Evolutionary conservation across 169 alveolate species (phyloP).

Genomic region (Eimeria tenella): DNA sequence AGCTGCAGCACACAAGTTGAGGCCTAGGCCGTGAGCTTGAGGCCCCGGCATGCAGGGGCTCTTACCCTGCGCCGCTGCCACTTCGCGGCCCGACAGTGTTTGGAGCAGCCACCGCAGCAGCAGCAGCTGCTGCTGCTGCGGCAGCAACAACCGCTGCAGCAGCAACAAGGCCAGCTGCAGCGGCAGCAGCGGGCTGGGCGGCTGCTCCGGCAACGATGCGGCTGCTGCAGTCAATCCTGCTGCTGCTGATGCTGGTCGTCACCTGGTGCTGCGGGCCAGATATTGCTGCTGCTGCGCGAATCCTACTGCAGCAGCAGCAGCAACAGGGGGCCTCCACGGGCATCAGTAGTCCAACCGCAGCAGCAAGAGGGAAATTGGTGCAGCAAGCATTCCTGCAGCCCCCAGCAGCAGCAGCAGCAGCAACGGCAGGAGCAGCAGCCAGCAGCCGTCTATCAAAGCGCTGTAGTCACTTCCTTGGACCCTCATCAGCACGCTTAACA

Average conservation of each 20-base stretch:
- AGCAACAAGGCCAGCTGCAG: background rate
- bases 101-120: background rate
- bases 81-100: background rate
- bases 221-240: background rate
- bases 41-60: background rate
- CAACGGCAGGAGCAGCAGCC: background rate
- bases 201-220: background rate
- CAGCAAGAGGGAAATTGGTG: background rate
- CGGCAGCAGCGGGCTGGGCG: background rate
- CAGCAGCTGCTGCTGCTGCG: background rate
- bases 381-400: background rate
- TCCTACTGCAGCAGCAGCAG: background rate
- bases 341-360: background rate
- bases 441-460: background rate
- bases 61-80: too few species aligned
- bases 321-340: background rate
- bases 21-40: background rate
- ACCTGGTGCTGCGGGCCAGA: background rate
- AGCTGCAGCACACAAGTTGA: background rate
- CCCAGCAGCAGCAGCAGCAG: slow-evolving; percentile 8
- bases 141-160: slow-evolving; percentile 1
- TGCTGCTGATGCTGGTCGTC: background rate
- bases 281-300: background rate
- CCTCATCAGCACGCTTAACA: background rate
- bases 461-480: background rate